Conservation (phyloP, 352 stramenopile genomes). For the Sclerospora graminicola region DNA sequence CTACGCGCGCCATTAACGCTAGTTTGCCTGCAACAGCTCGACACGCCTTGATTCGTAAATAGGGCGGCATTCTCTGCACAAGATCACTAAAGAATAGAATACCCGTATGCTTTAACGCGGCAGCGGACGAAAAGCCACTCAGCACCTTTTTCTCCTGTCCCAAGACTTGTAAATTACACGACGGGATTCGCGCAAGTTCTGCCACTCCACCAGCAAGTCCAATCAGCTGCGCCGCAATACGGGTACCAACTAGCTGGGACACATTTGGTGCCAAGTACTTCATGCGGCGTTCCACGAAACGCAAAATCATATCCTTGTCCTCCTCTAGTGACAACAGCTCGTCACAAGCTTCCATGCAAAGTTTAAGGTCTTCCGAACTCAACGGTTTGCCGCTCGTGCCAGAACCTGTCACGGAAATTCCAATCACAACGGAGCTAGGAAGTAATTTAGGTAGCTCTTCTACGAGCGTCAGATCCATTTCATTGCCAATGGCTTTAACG, state of each 20-base stretch:
- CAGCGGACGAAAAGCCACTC: constrained; percentile 79
- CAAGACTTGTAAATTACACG: constrained; percentile 96
- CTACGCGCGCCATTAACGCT: constrained; percentile 87
- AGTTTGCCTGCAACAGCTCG: constrained; percentile 88
- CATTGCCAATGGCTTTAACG: constrained; percentile 88
- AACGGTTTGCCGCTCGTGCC: constrained; percentile 86
- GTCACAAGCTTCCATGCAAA: constrained; percentile 62
- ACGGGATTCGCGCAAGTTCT: constrained; percentile 90
- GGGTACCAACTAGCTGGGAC: constrained; percentile 89
- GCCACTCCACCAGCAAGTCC: constrained; percentile 91
- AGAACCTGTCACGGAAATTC: constrained; percentile 89
- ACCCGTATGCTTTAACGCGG: constrained; percentile 87
- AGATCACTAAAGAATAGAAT: constrained; percentile 92
- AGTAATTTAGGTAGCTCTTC: constrained; percentile 82
- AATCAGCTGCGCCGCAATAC: constrained; percentile 91
- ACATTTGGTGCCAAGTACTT: constrained; percentile 89
- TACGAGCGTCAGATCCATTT: constrained; percentile 90
- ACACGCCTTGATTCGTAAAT: constrained; percentile 90
- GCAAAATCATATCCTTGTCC: constrained; percentile 83
- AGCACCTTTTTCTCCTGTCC: constrained; percentile 91
- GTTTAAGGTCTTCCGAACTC: constrained; percentile 48
- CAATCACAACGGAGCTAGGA: constrained; percentile 90
- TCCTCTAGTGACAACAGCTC: constrained; percentile 84
- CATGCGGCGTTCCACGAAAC: constrained; percentile 91
- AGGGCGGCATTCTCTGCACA: constrained; percentile 83